Evolutionary conservation across 2,329 filamentous ascomycete genomes (phyloP).

Genomic region (Verticillium nubilum): DNA sequence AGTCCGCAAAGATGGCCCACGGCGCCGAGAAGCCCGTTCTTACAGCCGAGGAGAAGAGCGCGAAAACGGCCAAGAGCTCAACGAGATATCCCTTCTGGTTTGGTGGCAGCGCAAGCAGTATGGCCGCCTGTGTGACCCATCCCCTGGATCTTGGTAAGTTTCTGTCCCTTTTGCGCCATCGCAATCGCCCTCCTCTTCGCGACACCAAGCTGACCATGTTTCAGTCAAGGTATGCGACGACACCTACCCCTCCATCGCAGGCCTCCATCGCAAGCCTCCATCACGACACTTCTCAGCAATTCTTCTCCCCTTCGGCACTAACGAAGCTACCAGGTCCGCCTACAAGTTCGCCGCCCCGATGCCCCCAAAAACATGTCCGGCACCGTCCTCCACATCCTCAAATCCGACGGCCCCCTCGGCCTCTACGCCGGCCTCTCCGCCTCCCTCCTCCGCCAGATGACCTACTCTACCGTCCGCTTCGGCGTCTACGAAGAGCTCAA

Average conservation of each 20-base stretch:
- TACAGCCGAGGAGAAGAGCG: conserved; percentile 11
- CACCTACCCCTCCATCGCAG: conserved; percentile 2
- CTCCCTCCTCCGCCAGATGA: conserved; percentile 86
- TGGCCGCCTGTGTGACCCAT: conserved; percentile 88
- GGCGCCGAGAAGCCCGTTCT: conserved; percentile 7
- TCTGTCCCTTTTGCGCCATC: neutral
- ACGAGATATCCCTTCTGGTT: conserved; percentile 86
- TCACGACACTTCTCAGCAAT: neutral
- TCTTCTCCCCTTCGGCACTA: neutral
- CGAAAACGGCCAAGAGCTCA: conserved; percentile 32
- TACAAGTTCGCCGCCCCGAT: conserved; percentile 76
- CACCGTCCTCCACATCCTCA: conserved; percentile 78
- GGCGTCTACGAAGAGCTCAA: conserved; percentile 96
- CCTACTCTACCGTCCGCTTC: conserved; percentile 94
- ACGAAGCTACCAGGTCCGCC: conserved; percentile 57
- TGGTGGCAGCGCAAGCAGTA: conserved; percentile 87
- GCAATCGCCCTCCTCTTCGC: neutral
- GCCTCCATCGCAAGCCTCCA: too few relatives aligned
- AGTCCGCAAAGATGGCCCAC: conserved; percentile 16
- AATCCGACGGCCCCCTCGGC: conserved; percentile 68
- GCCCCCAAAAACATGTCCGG: conserved; percentile 76
- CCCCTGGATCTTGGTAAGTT: conserved; percentile 81
- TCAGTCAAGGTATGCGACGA: conserved; percentile 3
- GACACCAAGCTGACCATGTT: neutral
- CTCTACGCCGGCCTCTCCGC: conserved; percentile 91